A percentile compares a stretch with the other conserved stretches of the same genome.
Evolutionary conservation across 2,329 filamentous ascomycete species (phyloP).

Genomic region (Cercospora canescens): DNA sequence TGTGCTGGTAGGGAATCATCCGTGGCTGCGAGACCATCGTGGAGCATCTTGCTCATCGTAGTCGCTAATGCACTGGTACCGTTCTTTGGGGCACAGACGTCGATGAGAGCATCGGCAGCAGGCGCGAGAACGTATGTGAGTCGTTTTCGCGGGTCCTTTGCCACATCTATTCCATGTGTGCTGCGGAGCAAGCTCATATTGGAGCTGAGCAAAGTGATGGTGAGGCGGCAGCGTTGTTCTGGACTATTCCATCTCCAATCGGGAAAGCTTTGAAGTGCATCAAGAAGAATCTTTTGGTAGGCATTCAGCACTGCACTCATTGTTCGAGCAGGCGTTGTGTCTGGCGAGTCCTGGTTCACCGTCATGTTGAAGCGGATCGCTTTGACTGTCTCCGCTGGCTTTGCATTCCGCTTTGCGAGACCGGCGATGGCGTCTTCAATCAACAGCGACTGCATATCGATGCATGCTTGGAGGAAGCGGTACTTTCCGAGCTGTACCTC

Average conservation of each 20-base stretch:
- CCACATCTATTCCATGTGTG: slow-evolving; percentile 73
- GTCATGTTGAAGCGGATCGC: slow-evolving; percentile 1
- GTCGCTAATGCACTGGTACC: slow-evolving; percentile 21
- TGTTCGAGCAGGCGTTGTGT: slow-evolving; percentile 75
- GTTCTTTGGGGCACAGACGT: slow-evolving; percentile 58
- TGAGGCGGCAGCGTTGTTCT: slow-evolving; percentile 68
- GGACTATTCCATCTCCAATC: slow-evolving; percentile 79
- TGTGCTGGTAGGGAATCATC: slow-evolving; percentile 25
- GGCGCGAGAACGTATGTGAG: slow-evolving; percentile 66
- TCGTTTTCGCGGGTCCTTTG: slow-evolving; percentile 45
- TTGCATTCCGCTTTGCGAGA: slow-evolving; percentile 64
- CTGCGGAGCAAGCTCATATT: slow-evolving; percentile 72
- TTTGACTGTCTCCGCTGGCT: slow-evolving; percentile 25
- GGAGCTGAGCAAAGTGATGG: slow-evolving; percentile 65
- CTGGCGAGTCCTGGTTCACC: slow-evolving; percentile 56
- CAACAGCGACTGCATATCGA: slow-evolving; percentile 72
- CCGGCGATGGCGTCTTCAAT: slow-evolving; percentile 73
- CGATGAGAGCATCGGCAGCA: slow-evolving; percentile 73
- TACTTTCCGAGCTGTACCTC: slow-evolving; percentile 78
- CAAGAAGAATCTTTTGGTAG: slow-evolving; percentile 73
- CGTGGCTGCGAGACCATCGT: slow-evolving; percentile 21
- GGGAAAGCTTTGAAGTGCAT: slow-evolving; percentile 80
- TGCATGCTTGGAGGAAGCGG: slow-evolving; percentile 71
- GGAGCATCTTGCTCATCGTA: slow-evolving; percentile 20
- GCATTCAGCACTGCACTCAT: slow-evolving; percentile 70